Base-by-base conservation (phyloP, 805 yeast species). In the Saturnispora saitoi region DNA sequence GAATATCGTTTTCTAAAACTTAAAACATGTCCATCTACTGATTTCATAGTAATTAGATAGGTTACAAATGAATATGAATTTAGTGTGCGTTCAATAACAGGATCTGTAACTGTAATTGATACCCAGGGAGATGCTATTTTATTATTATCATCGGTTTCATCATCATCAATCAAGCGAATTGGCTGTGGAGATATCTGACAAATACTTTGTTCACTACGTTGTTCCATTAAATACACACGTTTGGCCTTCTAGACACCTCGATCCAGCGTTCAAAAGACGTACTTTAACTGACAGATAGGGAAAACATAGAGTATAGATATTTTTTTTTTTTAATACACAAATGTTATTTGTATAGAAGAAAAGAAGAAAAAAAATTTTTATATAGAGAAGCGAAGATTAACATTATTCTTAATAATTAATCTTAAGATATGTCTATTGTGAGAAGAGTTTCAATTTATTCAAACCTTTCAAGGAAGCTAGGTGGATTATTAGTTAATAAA, bases 1-100 rank as follows among this genome's bases (percentile, higher is more conserved):
- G 78, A 74, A 62, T 83, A 86, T 34, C 95, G 61, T 59, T 76
- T 78, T 58, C 78, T 75, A 4, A 78, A 56, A 41, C 65, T 60
- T 17, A 83, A 70, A 50, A 67, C 67, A 4, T 75, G 65, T 2
- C 66, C 64, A 15, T 58, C 51, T 2, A 39, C 20, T 2, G 67
- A 59, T 34, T 57, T 60, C 22, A 62, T 53, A 41, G 55, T 57
- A 43, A 61, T 45, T 4, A 58, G 56, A 67, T 68, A 66, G 10
- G 61, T 48, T 2, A 59, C 50, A 45, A 63, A 66, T 24, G 59
- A 56, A 4, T 62, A 64, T 3, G 61, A 57, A 26, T 55, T 57
- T 15, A 43, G 47, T 1, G 68, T 67, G 32, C 54, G 46, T 4
- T 65, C 58, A 9, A 63, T 53, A 0, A 60, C 54, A n/a, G 67